Evolutionary conservation across 805 yeast species (phyloP).

Genomic region (Saccharomycopsis fermentans): DNA sequence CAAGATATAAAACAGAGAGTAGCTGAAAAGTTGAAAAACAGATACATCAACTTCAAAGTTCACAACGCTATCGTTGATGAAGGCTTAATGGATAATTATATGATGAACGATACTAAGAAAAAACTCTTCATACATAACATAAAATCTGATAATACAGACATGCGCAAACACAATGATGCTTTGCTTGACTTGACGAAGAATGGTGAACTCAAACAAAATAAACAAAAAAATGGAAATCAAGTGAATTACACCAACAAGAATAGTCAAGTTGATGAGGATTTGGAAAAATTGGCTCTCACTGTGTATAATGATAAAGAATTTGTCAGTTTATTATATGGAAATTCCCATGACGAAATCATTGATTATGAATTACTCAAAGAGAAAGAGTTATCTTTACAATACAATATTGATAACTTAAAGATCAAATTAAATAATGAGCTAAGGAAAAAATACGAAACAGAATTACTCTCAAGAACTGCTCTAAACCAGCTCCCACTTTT

Average conservation of each 20-base stretch:
- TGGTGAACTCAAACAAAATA: neutral
- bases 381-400: constrained; percentile 11
- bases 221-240: constrained; percentile 19
- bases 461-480: constrained; percentile 11
- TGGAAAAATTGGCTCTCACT: neutral
- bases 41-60: constrained; percentile 33
- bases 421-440: constrained; percentile 13
- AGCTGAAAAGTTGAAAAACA: constrained; percentile 35
- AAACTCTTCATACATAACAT: constrained; percentile 21
- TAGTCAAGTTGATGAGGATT: neutral
- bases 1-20: constrained; percentile 48
- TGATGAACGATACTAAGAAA: constrained; percentile 18
- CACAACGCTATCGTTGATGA: constrained; percentile 27
- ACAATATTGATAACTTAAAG: constrained; percentile 9
- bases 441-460: constrained; percentile 11
- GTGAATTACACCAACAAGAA: constrained; percentile 4
- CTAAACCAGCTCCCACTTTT: constrained; percentile 11
- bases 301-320: neutral
- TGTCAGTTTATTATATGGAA: neutral
- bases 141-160: constrained; percentile 20
- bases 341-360: neutral
- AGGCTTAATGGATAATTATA: constrained; percentile 20
- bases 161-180: neutral
- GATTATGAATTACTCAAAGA: constrained; percentile 8
- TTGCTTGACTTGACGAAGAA: constrained; percentile 14